Conservation (phyloP, 805 yeast species). For the Yarrowia sp. region DNA sequence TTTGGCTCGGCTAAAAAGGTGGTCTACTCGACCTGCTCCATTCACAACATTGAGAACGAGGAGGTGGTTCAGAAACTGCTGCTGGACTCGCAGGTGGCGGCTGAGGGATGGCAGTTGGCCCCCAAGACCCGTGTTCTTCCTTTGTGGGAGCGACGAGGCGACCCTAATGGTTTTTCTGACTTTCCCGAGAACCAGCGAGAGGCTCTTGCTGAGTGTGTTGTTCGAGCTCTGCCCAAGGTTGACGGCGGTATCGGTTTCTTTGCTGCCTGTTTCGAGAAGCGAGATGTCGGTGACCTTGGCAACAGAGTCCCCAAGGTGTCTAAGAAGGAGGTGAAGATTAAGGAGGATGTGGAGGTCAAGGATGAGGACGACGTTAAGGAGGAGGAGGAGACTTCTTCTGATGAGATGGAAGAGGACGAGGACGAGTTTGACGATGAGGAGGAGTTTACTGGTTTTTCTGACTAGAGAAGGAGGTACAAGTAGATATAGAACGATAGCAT, state of each 20-base stretch:
- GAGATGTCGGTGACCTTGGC: background rate
- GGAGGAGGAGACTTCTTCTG: background rate
- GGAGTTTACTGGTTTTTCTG: constrained; percentile 3
- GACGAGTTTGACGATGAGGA: background rate
- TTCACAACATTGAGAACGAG: constrained; percentile 92
- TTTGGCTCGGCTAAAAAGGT: constrained; percentile 75
- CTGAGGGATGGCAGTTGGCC: constrained; percentile 71
- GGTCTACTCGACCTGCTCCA: constrained; percentile 93
- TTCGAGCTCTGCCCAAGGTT: constrained; percentile 75
- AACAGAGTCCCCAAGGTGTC: background rate
- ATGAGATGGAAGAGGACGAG: background rate
- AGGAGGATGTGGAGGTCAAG: background rate
- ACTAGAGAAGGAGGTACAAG: background rate
- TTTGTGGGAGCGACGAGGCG: constrained; percentile 82
- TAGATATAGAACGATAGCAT: background rate
- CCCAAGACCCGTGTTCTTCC: constrained; percentile 66
- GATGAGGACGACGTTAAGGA: background rate
- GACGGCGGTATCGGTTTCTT: constrained; percentile 99
- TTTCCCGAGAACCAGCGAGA: constrained; percentile 36
- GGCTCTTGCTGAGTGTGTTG: constrained; percentile 73
- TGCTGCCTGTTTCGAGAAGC: constrained; percentile 73
- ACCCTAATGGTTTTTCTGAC: constrained; percentile 61
- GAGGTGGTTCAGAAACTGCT: constrained; percentile 79
- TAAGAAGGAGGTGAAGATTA: background rate
- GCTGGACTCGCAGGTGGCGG: constrained; percentile 58